Evolutionary conservation across 495 filamentous ascomycete genomes (phyloP).

Genomic region (Daldinia childiae): DNA sequence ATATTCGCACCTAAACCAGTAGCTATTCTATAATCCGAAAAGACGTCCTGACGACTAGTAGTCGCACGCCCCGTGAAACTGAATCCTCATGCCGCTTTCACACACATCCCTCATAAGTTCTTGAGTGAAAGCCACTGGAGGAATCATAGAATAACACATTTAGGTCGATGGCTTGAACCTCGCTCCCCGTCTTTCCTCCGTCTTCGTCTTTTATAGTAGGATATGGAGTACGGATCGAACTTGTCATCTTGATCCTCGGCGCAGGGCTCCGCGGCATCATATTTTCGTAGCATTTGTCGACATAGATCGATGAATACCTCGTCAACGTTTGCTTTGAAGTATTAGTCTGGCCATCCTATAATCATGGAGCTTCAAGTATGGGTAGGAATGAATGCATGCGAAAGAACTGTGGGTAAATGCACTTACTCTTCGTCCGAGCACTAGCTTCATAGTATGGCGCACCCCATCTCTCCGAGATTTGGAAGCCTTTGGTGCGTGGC

Average conservation of each 20-base stretch:
- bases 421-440: conserved; percentile 73
- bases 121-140: background rate
- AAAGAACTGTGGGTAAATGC: conserved; percentile 5
- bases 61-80: background rate
- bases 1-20: background rate
- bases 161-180: conserved; percentile 35
- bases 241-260: conserved; percentile 52
- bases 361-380: conserved; percentile 6
- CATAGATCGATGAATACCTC: conserved; percentile 95
- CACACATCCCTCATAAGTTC: background rate
- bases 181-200: conserved; percentile 37
- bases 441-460: conserved; percentile 96
- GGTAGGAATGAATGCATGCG: conserved; percentile 16
- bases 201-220: conserved; percentile 42
- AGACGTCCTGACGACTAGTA: background rate
- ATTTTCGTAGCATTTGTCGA: conserved; percentile 85
- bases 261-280: conserved; percentile 59
- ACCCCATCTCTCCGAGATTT: conserved; percentile 88
- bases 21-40: background rate
- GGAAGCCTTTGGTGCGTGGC: conserved; percentile 81
- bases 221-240: conserved; percentile 48
- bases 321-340: conserved; percentile 79
- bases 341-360: conserved; percentile 13
- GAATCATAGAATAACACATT: conserved; percentile 48
- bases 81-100: conserved; percentile 1